Base-by-base conservation (phyloP, 768 basidiomycete genomes). In the Imleria badia region DNA sequence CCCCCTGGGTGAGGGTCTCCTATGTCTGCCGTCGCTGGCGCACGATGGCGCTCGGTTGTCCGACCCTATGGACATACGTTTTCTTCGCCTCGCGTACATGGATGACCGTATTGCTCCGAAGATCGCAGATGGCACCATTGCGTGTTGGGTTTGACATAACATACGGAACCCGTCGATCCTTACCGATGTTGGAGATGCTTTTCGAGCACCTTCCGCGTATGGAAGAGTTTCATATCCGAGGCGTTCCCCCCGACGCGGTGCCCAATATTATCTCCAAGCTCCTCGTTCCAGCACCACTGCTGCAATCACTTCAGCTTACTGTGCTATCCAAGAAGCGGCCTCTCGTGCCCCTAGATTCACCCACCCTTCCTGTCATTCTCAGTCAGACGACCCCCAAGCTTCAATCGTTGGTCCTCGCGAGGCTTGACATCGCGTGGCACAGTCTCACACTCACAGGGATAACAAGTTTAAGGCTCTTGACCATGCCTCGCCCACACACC, bases 281-380 rank as follows among this genome's bases (percentile, higher is more conserved):
- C 36, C 6, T 13, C 20, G 17, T n/a, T 34, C 45, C 30, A 33
- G 36, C 22, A 26, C 52, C 45, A 6, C 30, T 47, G 22, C 14
- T 53, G n/a, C 52, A 33, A 48, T 53, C 52, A 20, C 20, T 48
- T 34, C 55, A 51, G 23, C 9, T 55, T 13, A 38, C n/a, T 12
- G 33, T 38, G 11, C 38, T n/a, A 22, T 23, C 54, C 33, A 40
- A 20, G 22, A 50, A 30, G 36, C 30, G 20, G 29, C 5, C 42
- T 14, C 20, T 55, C 35, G 34, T 17, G 5, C 11, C 48, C 36
- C 8, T 51, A 30, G 48, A 44, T 38, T 22, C 20, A 14, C 52
- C 20, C 38, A 47, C 31, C 10, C 41, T 36, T 35, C 48, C 48
- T 9, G 30, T 43, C 34, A 12, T 44, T 43, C 50, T 50, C 17